Evolutionary conservation across 306 rosid species (phyloP).

Genomic region (Cucurbita pepo): DNA sequence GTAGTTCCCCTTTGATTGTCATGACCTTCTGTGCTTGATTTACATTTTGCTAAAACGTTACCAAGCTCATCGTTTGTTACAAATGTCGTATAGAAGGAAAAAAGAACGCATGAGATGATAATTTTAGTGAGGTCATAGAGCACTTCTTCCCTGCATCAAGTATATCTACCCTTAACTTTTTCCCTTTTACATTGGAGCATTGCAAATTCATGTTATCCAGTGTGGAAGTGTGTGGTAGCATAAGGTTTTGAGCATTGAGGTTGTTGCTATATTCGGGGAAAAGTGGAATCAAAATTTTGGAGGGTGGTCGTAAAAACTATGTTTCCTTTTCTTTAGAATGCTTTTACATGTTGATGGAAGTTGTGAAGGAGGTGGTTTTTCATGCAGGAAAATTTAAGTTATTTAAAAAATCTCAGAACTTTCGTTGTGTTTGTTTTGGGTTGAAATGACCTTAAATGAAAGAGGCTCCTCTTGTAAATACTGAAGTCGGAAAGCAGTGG

Average conservation of each 20-base stretch:
- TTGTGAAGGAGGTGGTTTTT: too few species aligned
- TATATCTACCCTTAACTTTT: neutral
- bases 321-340: neutral
- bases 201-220: neutral
- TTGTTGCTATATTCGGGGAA: neutral
- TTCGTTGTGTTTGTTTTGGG: neutral
- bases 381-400: neutral
- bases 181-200: neutral
- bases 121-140: neutral
- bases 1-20: neutral
- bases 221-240: neutral
- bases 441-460: neutral
- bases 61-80: neutral
- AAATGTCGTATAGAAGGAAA: neutral
- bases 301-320: neutral
- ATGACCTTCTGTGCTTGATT: neutral
- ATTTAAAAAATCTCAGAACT: neutral
- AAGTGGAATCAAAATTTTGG: neutral
- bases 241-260: neutral
- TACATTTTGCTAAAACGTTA: neutral
- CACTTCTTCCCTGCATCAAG: neutral
- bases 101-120: neutral
- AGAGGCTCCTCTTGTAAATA: neutral
- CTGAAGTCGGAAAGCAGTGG: neutral
- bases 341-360: neutral